Evolutionary conservation across 768 basidiomycete species (phyloP), one percentile per base, ranked within the genome.

Genomic region (Tricholoma hemisulphureum): DNA sequence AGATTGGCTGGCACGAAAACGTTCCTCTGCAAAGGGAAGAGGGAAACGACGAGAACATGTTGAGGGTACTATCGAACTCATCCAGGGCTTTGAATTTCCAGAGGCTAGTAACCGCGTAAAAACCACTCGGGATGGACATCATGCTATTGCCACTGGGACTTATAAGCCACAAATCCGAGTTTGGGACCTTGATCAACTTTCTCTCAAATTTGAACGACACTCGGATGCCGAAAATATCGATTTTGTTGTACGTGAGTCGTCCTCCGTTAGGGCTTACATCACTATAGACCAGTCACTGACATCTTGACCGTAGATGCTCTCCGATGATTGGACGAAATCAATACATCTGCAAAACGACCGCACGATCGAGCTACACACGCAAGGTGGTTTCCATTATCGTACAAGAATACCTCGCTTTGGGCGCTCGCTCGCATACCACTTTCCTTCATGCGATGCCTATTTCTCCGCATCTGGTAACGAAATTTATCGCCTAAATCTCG

Each of bases 321-420:
- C 95, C 1, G 91, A 95, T 67, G 96, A 98, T 78, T 98, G 96
- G 96, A 98, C 96, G 6, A 98, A 98, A 71, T 88, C 92, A n/a
- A 81, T 98, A 60, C 95, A 97, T 70, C 82, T 99, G 2, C 97
- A 98, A 80, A 88, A 89, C 51, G 95, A 98, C 76, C 87, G 97
- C n/a, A 91, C 92, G 4, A 72, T 99, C 55, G 93, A 95, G 66
- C 78, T 99, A 5, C 97, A 99, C 69, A 96, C 93, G 0, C 97
- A 98, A 70, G 85, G 91, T 46, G 93, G 94, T 0, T 84, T 95
- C 58, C 92, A 98, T 71, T 93, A 97, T 69, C 86, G 89, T 35
- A 93, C 95, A 6, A 84, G 97, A 62, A 90, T 98, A 82, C 97
- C 97, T 2, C 88, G 87, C 43, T 95, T 95, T 68, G 97, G 97